These are phyloP conservation scores for Seminavis robusta DNA, from an alignment of 108 stramenopile species.

Conservation along the genomic window DNA sequence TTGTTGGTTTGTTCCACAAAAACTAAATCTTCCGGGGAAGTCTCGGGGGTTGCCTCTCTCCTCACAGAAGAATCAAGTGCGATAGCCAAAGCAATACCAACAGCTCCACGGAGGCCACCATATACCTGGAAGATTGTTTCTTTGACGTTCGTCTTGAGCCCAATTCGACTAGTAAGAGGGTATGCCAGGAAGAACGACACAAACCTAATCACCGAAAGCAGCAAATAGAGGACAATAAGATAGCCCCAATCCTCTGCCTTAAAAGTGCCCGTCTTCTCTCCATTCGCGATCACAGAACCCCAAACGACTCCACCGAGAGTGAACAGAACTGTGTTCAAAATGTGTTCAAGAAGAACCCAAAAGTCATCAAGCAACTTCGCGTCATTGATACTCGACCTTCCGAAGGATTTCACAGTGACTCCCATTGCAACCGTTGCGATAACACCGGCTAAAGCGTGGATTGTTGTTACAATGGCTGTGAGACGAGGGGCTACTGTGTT, in stretches of 20 bases:
- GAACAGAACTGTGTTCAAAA: constrained; percentile 90
- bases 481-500: too few relatives aligned
- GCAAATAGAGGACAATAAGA: constrained; percentile 54
- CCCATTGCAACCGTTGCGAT: constrained; percentile 74
- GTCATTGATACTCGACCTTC: constrained; percentile 61
- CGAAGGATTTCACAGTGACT: constrained; percentile 54
- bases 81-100: constrained; percentile 80
- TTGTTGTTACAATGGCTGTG: too few relatives aligned
- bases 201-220: constrained; percentile 58
- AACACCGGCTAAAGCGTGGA: constrained; percentile 26
- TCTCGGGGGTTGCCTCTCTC: constrained; percentile 11
- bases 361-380: constrained; percentile 69
- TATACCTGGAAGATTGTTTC: constrained; percentile 69
- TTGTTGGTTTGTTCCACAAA: constrained; percentile 10
- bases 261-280: constrained; percentile 31
- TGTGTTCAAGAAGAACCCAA: constrained; percentile 75
- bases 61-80: constrained; percentile 56
- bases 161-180: constrained; percentile 63
- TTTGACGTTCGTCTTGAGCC: constrained; percentile 38
- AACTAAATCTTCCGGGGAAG: not conserved
- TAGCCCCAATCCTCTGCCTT: constrained; percentile 59
- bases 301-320: constrained; percentile 83
- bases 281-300: constrained; percentile 45
- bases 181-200: constrained; percentile 51
- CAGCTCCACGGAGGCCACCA: constrained; percentile 82